Conservation (phyloP, 148 eudicot species). For the Gaultheria prostrata region DNA sequence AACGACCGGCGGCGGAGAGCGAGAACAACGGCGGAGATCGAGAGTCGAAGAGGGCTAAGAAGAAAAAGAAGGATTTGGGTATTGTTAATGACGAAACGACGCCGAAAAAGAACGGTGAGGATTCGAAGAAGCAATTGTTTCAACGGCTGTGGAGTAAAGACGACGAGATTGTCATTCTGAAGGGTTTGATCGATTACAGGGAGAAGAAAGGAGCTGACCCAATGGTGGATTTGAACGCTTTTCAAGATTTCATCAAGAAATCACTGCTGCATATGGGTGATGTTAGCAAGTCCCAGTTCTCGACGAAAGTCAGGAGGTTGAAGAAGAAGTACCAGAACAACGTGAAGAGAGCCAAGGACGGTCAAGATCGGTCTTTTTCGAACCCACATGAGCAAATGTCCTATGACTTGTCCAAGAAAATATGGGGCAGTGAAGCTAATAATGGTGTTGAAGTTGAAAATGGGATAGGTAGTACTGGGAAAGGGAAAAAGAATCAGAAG, state of each 20-base stretch:
- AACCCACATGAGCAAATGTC: conserved; percentile 44
- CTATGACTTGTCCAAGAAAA: conserved; percentile 40
- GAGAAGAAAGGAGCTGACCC: conserved; percentile 30
- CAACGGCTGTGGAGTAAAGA: conserved; percentile 59
- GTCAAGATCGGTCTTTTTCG: conserved; percentile 30
- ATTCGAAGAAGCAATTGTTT: conserved; percentile 27
- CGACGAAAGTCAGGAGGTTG: conserved; percentile 45
- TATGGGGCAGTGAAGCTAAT: conserved; percentile 37
- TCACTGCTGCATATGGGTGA: conserved; percentile 29
- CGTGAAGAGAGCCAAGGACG: conserved; percentile 23
- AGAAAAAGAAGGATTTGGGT: conserved; percentile 5
- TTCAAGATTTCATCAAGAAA: conserved; percentile 44
- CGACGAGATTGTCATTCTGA: conserved; percentile 44
- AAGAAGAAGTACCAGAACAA: conserved; percentile 50
- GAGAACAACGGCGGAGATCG: conserved; percentile 16
- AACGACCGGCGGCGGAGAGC: conserved; percentile 26
- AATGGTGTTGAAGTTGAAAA: not conserved
- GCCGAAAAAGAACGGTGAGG: conserved; percentile 16
- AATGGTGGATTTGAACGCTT: conserved; percentile 26
- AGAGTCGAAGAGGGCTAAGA: conserved; percentile 31
- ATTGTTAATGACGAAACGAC: not conserved
- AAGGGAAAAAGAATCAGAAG: not conserved
- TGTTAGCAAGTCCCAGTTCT: conserved; percentile 36
- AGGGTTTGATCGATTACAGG: conserved; percentile 46
- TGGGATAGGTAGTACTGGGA: conserved; percentile 18